Base-by-base conservation (phyloP, 768 basidiomycete genomes). In the Boletus rex-veris region DNA sequence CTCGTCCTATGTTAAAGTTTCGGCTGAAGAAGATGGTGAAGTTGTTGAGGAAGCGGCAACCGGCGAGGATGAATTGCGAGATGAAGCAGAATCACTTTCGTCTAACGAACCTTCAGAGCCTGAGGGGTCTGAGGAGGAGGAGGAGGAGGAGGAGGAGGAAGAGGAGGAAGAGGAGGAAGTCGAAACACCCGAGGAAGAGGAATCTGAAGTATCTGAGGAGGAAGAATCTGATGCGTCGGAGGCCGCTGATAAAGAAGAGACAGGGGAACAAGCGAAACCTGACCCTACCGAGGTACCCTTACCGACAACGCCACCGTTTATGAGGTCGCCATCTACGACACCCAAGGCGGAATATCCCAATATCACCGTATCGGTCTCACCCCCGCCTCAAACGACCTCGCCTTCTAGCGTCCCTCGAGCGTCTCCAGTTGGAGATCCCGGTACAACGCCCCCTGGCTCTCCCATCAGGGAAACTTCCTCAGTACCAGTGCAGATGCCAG, bases 361-460 rank as follows among this genome's bases (percentile, higher is more conserved):
- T 15, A 74, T 80, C 26, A 60, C 70, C 14, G 63, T 77, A 16
- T 58, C 59, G n/a, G 37, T 43, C 26, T 75, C 75, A 5, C 61
- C 72, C 1, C 59, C 73, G 28, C 65, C 72, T 18, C 63, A 68
- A 24, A 62, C 61, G 8, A 47, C 70, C 12, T 59, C 65, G 33
- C 52, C 61, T 16, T 35, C 47, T 52, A 19, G 53, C 64, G 45
- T 58, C 55, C 43, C 59, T 45, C 49, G 66, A 7, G 56, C 70
- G 24, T 68, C 75, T 7, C 69, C 71, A 8, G 64, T 64, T 19
- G 64, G 70, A 41, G 79, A 79, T 45, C 66, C 70, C 30, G 83
- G 77, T 57, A 82, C 82, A 0, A 88, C 86, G 10, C 84, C 86
- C 11, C 84, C 85, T 15, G 80, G 77, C 2, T 82, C 85, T n/a